Percentiles rank a stretch among this genome's conserved stretches.
Evolutionary conservation across 495 filamentous ascomycete genomes (phyloP).

Genomic region (Talaromyces wortmannii): DNA sequence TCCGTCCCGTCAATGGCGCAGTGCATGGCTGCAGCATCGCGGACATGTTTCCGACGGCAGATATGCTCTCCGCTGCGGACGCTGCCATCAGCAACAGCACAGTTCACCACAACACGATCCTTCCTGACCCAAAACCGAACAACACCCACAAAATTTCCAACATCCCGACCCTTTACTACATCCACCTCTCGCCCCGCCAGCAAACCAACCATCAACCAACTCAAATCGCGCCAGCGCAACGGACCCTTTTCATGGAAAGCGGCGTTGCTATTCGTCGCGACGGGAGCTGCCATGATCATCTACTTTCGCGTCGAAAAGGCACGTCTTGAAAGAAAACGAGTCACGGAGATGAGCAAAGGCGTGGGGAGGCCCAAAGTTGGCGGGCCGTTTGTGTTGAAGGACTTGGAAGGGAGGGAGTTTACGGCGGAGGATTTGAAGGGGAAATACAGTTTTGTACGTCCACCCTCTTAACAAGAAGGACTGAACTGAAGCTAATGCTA

Average conservation of each 20-base stretch:
- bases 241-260: conserved; percentile 86
- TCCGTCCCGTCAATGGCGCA: conserved; percentile 22
- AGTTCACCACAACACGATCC: conserved; percentile 11
- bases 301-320: conserved; percentile 92
- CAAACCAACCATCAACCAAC: conserved; percentile 35
- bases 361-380: conserved; percentile 90
- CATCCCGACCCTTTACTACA: conserved; percentile 24
- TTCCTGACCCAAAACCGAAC: conserved; percentile 14
- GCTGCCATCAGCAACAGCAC: conserved; percentile 11
- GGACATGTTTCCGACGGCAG: conserved; percentile 2
- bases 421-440: conserved; percentile 76
- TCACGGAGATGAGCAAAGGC: conserved; percentile 88
- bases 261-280: conserved; percentile 74
- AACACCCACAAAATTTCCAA: conserved; percentile 4
- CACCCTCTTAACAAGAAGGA: neutral
- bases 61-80: neutral
- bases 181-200: conserved; percentile 15
- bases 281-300: conserved; percentile 67
- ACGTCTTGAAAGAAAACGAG: conserved; percentile 74
- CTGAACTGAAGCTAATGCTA: neutral
- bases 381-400: conserved; percentile 73
- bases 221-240: conserved; percentile 32
- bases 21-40: conserved; percentile 17
- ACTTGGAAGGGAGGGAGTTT: conserved; percentile 72
- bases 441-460: conserved; percentile 65